Evolutionary conservation across 108 stramenopile genomes (phyloP).

Genomic region (Skeletonema grethae): DNA sequence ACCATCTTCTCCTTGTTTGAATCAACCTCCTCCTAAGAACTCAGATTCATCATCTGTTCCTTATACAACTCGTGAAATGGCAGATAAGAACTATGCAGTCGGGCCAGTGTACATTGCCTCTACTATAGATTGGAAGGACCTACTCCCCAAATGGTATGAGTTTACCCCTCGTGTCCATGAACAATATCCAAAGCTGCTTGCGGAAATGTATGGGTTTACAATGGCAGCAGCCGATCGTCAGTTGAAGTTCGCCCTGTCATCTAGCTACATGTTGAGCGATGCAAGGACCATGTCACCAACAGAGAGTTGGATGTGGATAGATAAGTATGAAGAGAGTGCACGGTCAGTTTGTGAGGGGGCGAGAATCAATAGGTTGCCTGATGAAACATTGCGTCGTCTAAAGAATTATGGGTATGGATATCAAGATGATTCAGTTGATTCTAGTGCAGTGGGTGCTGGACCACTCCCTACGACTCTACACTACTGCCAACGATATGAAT

Average conservation of each 20-base stretch:
- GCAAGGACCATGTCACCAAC: conserved; percentile 41
- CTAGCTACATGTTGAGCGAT: conserved; percentile 74
- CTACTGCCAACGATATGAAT: conserved; percentile 59
- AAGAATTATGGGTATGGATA: conserved; percentile 25
- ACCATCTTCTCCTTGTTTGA: conserved; percentile 32
- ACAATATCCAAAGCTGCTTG: conserved; percentile 75
- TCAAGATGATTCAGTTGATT: not conserved
- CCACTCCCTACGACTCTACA: conserved; percentile 52
- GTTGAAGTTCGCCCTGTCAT: conserved; percentile 61
- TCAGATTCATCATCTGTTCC: not conserved
- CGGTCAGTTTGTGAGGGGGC: conserved; percentile 38
- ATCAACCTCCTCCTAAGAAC: not conserved
- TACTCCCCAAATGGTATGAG: conserved; percentile 56
- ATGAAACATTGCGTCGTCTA: conserved; percentile 30
- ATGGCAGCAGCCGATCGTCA: conserved; percentile 83
- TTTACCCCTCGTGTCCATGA: conserved; percentile 72
- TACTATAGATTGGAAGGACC: conserved; percentile 62
- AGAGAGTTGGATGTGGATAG: conserved; percentile 40
- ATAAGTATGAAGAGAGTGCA: conserved; percentile 24
- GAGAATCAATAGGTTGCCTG: conserved; percentile 18
- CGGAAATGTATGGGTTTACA: conserved; percentile 93
- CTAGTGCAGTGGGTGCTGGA: not conserved
- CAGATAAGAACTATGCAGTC: conserved; percentile 57
- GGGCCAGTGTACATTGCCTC: conserved; percentile 78
- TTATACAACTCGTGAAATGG: conserved; percentile 43